Evolutionary conservation across 371 early-diverging fungal genomes (phyloP).

Genomic region (Mucor plumbeus): DNA sequence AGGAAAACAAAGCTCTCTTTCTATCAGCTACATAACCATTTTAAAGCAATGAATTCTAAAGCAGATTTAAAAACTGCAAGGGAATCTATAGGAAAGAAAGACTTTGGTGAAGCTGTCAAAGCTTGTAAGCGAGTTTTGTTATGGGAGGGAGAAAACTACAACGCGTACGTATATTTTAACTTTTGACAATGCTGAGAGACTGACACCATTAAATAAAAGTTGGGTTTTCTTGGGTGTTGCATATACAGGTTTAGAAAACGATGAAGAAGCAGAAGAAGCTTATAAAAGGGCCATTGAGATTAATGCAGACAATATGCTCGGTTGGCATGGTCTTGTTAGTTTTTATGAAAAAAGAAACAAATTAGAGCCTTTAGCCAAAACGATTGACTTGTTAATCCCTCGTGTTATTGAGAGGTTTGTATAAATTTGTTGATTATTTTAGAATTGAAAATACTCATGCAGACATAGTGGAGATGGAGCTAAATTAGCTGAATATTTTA

Average conservation of each 20-base stretch:
- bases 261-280: conserved; percentile 67
- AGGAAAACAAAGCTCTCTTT: no score
- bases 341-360: conserved; percentile 67
- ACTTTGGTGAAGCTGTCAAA: conserved; percentile 76
- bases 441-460: background rate
- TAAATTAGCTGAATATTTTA: conserved; percentile 63
- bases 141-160: conserved; percentile 78
- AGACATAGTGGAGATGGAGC: conserved; percentile 54
- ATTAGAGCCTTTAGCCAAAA: conserved; percentile 46
- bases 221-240: conserved; percentile 83
- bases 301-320: conserved; percentile 64
- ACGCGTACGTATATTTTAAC: conserved; percentile 58
- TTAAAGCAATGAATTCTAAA: conserved; percentile 57
- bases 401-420: conserved; percentile 32
- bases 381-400: conserved; percentile 44
- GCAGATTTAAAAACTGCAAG: conserved; percentile 78
- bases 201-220: conserved; percentile 23
- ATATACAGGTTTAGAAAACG: conserved; percentile 68
- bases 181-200: background rate
- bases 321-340: conserved; percentile 76
- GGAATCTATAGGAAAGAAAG: conserved; percentile 74
- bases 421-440: background rate
- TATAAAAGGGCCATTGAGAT: conserved; percentile 75
- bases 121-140: conserved; percentile 74
- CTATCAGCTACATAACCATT: background rate